These are phyloP conservation scores for Pythium utonaiense DNA, from an alignment of 352 stramenopile species.

Conservation along the genomic window DNA sequence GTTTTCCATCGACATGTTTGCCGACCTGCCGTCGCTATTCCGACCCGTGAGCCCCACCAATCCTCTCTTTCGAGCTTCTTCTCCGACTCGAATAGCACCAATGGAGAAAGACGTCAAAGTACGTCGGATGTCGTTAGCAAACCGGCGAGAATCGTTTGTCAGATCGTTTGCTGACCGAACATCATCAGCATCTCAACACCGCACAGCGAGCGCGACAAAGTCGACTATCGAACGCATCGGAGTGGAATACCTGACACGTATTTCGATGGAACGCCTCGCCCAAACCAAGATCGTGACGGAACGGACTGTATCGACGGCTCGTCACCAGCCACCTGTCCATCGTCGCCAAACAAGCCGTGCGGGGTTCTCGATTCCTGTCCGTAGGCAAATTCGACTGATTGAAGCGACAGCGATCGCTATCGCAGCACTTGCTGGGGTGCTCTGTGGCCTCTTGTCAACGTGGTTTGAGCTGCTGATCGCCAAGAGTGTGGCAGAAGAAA, in stretches of 20 bases:
- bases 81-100: no score
- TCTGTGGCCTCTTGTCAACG: constrained; percentile 38
- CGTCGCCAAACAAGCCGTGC: constrained; percentile 3
- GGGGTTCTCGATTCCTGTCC: constrained; percentile 27
- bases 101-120: background rate
- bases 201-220: background rate
- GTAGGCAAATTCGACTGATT: constrained; percentile 29
- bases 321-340: background rate
- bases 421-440: constrained; percentile 26
- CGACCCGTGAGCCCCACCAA: constrained; percentile 1
- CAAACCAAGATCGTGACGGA: constrained; percentile 18
- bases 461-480: constrained; percentile 29
- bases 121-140: background rate
- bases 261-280: constrained; percentile 34
- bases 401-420: constrained; percentile 27
- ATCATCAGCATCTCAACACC: background rate
- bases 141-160: constrained; percentile 4
- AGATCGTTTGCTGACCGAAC: background rate
- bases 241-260: constrained; percentile 34
- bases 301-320: constrained; percentile 8
- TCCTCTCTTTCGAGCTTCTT: background rate
- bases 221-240: constrained; percentile 42
- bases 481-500: constrained; percentile 9
- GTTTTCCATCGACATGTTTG: constrained; percentile 44
- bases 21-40: constrained; percentile 39